A percentile compares a stretch with the other conserved stretches of the same genome.
These are phyloP conservation scores for Ophiostoma perfectum DNA, from an alignment of 2,329 filamentous ascomycete genomes.

Conservation along the genomic window DNA sequence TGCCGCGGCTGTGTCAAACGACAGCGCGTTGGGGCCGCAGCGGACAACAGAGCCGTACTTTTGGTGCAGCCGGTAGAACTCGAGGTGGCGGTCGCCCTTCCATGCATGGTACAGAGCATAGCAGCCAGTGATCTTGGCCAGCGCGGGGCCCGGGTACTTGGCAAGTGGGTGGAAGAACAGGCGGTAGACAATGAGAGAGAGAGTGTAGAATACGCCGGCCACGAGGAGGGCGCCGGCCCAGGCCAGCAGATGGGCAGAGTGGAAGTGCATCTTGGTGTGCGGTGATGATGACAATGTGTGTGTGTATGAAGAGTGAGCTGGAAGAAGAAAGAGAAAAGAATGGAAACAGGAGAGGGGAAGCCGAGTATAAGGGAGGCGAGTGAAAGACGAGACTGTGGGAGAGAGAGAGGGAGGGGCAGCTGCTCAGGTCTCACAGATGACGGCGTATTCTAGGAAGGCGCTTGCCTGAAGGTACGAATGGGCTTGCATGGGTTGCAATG, in stretches of 20 bases:
- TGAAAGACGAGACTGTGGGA: neutral
- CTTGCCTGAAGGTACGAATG: neutral
- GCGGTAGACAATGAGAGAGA: constrained; percentile 47
- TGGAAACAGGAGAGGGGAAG: neutral
- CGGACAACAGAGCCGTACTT: constrained; percentile 70
- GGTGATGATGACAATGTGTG: too few species aligned
- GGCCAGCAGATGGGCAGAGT: neutral
- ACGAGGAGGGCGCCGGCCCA: neutral
- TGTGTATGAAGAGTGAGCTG: neutral
- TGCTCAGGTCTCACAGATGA: neutral
- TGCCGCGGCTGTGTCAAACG: constrained; percentile 66
- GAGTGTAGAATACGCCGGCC: neutral
- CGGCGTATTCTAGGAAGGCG: neutral
- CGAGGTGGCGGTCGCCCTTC: constrained; percentile 67
- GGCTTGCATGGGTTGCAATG: neutral
- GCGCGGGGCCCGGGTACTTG: constrained; percentile 58
- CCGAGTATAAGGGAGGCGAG: neutral
- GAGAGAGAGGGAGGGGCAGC: neutral
- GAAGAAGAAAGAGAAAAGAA: neutral
- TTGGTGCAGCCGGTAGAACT: constrained; percentile 65
- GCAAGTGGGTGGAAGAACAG: constrained; percentile 60
- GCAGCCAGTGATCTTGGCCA: constrained; percentile 59
- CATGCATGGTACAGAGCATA: constrained; percentile 69
- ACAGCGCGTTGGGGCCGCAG: constrained; percentile 70
- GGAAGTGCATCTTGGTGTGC: neutral